Percentiles rank a stretch among this genome's conserved stretches.
Conservation (phyloP, 768 basidiomycete genomes). For the Auriscalpium orientale region DNA sequence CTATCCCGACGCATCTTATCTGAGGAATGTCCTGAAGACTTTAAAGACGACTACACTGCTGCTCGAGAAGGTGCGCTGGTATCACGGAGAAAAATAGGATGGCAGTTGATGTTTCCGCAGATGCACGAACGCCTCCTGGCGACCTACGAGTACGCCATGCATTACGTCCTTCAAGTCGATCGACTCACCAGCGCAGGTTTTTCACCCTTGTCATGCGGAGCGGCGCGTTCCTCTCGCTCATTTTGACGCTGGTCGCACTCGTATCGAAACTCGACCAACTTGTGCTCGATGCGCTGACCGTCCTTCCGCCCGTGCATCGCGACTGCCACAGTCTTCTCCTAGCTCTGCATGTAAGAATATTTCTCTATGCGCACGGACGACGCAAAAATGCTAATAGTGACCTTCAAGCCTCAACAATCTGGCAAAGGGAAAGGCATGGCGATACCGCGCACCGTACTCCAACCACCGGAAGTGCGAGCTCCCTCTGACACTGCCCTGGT, state of each 20-base stretch:
- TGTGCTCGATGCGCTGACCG: background rate
- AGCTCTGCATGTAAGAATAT: slow-evolving; percentile 5
- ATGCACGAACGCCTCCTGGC: slow-evolving; percentile 36
- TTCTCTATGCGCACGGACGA: background rate
- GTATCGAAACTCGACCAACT: slow-evolving; percentile 41
- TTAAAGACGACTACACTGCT: slow-evolving; percentile 30
- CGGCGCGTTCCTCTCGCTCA: slow-evolving; percentile 64
- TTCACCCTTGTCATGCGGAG: slow-evolving; percentile 60
- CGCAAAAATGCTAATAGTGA: background rate
- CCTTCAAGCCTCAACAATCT: background rate
- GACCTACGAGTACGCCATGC: slow-evolving; percentile 42
- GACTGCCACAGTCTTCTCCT: slow-evolving; percentile 2
- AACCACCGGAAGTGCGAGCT: background rate
- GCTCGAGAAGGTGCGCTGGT: slow-evolving; percentile 38
- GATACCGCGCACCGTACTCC: background rate
- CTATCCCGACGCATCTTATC: slow-evolving; percentile 34
- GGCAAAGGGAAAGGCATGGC: background rate
- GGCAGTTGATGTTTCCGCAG: slow-evolving; percentile 23
- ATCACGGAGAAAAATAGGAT: background rate
- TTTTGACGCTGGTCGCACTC: slow-evolving; percentile 56
- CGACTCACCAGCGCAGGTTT: slow-evolving; percentile 32
- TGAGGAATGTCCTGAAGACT: slow-evolving; percentile 30
- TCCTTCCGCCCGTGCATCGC: background rate
- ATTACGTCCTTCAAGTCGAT: background rate
- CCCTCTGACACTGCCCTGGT: background rate